A percentile compares a stretch with the other conserved stretches of the same genome.
These are phyloP conservation scores for Cercospora sesami DNA, from an alignment of 2,329 filamentous ascomycete species.

Conservation along the genomic window DNA sequence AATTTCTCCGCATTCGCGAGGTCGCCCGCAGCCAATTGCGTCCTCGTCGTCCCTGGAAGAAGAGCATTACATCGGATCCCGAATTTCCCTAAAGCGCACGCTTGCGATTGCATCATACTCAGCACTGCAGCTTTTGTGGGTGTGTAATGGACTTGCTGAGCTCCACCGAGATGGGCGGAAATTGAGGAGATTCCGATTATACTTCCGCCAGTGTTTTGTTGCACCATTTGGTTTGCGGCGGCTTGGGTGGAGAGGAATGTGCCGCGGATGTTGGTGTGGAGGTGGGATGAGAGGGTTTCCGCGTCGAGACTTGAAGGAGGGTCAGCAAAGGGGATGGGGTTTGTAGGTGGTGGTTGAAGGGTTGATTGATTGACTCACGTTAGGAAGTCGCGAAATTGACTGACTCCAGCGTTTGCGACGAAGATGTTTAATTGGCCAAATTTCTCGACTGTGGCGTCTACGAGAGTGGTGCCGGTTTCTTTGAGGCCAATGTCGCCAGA, in stretches of 20 bases:
- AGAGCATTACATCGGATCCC: constrained; percentile 79
- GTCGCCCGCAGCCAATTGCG: constrained; percentile 80
- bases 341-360: neutral
- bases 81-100: constrained; percentile 73
- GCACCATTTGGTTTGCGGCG: constrained; percentile 77
- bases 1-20: constrained; percentile 69
- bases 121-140: constrained; percentile 82
- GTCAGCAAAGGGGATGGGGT: neutral
- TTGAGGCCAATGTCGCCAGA: constrained; percentile 75
- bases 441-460: constrained; percentile 61
- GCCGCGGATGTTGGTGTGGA: constrained; percentile 78
- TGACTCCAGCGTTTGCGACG: constrained; percentile 88
- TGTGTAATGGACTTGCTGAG: constrained; percentile 78
- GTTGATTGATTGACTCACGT: constrained; percentile 49
- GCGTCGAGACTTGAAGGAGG: constrained; percentile 53
- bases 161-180: constrained; percentile 75
- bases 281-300: constrained; percentile 68
- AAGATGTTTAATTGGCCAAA: constrained; percentile 64
- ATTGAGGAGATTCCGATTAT: constrained; percentile 77
- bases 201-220: constrained; percentile 66
- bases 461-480: constrained; percentile 66
- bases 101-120: constrained; percentile 78
- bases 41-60: constrained; percentile 77
- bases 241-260: constrained; percentile 85
- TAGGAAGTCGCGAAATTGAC: constrained; percentile 85